These are phyloP conservation scores for Cytospora piceae DNA, from an alignment of 2,329 filamentous ascomycete genomes.

Conservation along the genomic window DNA sequence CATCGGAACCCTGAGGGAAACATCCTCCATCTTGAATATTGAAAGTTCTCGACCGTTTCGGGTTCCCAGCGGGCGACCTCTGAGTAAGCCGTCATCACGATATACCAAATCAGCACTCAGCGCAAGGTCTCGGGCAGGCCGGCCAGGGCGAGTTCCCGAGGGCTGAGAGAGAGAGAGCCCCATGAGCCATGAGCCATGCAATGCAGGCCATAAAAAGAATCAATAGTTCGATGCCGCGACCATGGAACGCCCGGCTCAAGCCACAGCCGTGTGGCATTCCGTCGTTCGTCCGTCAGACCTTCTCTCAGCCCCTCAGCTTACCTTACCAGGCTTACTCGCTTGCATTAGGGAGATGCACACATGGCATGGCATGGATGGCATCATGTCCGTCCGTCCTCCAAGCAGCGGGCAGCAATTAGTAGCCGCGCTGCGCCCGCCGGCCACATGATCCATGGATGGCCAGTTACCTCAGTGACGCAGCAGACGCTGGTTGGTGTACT, in stretches of 20 bases:
- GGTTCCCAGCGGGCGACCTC: background rate
- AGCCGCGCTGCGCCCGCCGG: no score
- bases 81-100: background rate
- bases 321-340: no score
- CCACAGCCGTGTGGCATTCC: background rate
- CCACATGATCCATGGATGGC: no score
- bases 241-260: background rate
- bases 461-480: no score
- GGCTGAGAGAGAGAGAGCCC: background rate
- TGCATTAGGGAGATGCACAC: background rate
- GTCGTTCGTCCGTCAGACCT: background rate
- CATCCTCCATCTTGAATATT: no score
- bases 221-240: background rate
- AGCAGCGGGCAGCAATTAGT: no score
- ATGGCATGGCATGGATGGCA: background rate
- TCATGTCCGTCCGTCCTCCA: background rate
- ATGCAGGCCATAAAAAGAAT: background rate
- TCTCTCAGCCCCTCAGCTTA: background rate
- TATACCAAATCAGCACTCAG: background rate
- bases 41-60: background rate
- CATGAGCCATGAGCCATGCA: no score
- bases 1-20: background rate
- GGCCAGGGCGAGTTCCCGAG: background rate
- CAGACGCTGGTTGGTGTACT: no score
- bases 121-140: background rate